phyloP scores from a whole-genome alignment of 2,329 filamentous ascomycete genomes.

The Colletotrichum lini region DNA sequence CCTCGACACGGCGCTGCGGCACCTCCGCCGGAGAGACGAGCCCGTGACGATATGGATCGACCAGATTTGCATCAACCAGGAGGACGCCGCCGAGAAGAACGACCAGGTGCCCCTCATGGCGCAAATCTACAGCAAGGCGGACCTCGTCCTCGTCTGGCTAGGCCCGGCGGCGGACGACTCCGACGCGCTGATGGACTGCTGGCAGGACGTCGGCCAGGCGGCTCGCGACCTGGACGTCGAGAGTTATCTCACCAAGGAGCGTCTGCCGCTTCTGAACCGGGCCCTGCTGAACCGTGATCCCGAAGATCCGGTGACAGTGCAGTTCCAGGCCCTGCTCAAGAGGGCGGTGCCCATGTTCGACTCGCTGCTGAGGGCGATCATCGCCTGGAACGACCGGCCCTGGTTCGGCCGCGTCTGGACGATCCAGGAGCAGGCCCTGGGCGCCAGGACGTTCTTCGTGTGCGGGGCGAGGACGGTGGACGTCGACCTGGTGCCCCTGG shows the following conservation, averaged over 20 bases:
- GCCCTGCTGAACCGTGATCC: slow-evolving; percentile 21
- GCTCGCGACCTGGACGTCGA: slow-evolving; percentile 46
- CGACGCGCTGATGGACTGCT: slow-evolving; percentile 40
- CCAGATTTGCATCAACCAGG: slow-evolving; percentile 59
- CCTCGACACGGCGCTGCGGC: slow-evolving; percentile 34
- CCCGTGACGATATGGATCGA: slow-evolving; percentile 54
- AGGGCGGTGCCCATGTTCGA: slow-evolving; percentile 7
- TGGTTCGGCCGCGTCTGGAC: slow-evolving; percentile 51
- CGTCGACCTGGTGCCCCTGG: slow-evolving; percentile 47
- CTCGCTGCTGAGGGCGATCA: not conserved
- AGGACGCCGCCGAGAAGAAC: slow-evolving; percentile 52
- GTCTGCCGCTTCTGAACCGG: slow-evolving; percentile 8
- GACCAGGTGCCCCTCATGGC: slow-evolving; percentile 58
- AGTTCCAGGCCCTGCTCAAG: slow-evolving; percentile 20
- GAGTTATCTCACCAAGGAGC: slow-evolving; percentile 24
- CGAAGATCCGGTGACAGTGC: slow-evolving; percentile 44
- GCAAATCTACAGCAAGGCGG: slow-evolving; percentile 52
- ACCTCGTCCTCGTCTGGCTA: slow-evolving; percentile 54
- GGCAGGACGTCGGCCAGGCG: slow-evolving; percentile 45
- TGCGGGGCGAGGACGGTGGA: slow-evolving; percentile 48
- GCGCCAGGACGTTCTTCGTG: slow-evolving; percentile 45
- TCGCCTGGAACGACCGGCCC: slow-evolving; percentile 34
- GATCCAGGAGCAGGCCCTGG: slow-evolving; percentile 49
- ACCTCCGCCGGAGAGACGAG: slow-evolving; percentile 24
- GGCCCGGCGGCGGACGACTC: slow-evolving; percentile 44